Evolutionary conservation across 2,329 filamentous ascomycete genomes (phyloP).

Genomic region (Cucurbitaria berberidis): DNA sequence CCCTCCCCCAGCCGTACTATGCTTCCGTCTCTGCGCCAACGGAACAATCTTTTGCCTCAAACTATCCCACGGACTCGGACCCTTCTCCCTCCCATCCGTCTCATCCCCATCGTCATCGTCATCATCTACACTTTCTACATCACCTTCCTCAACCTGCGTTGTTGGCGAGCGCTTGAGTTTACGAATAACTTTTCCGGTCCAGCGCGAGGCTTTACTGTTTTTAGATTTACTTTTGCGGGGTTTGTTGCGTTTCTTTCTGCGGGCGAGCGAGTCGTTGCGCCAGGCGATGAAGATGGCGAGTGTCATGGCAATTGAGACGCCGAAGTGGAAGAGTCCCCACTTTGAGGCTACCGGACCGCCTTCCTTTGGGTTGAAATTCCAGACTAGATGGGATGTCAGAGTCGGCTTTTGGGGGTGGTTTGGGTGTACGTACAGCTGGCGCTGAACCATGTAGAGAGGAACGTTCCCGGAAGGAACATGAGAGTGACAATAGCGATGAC

Average conservation of each 20-base stretch:
- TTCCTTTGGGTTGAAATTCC: not conserved
- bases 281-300: constrained; percentile 1
- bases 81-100: not conserved
- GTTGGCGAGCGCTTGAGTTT: not conserved
- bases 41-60: not conserved
- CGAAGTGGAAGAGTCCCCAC: not conserved
- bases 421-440: constrained; percentile 3
- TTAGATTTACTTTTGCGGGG: not conserved
- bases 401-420: not conserved
- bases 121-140: not conserved
- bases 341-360: not conserved
- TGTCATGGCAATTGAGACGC: not conserved
- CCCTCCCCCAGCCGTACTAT: not conserved
- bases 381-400: not conserved
- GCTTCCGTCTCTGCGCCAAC: not conserved
- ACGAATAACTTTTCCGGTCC: not conserved
- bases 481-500: constrained; percentile 28
- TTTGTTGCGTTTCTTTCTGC: not conserved
- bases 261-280: not conserved
- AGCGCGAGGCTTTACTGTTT: not conserved
- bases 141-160: not conserved
- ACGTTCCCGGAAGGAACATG: constrained; percentile 27
- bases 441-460: constrained; percentile 24
- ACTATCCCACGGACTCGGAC: not conserved
- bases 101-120: not conserved